Percentiles rank a stretch among this genome's conserved stretches.
phyloP scores from a whole-genome alignment of 805 yeast genomes.

The Monosporozyma unispora region DNA sequence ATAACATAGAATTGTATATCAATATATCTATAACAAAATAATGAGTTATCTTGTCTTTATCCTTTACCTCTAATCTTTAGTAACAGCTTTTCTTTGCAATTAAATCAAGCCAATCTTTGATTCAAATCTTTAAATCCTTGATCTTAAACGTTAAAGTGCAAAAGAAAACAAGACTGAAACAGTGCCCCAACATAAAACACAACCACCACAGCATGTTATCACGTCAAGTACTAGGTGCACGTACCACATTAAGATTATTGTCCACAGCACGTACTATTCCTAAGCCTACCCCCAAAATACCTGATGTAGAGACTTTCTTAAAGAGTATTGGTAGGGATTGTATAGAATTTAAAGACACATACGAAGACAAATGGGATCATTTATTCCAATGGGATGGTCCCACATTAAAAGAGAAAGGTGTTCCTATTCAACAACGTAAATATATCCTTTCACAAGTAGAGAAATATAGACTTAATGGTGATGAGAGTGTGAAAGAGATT shows the following conservation, averaged over 20 bases:
- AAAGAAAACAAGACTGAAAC: too few relatives aligned
- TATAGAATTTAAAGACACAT: slow-evolving; percentile 63
- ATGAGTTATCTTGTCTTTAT: too few relatives aligned
- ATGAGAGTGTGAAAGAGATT: slow-evolving; percentile 46
- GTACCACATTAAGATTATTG: background rate
- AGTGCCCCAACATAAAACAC: too few relatives aligned
- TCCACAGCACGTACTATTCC: slow-evolving; percentile 28
- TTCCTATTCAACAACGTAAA: slow-evolving; percentile 62
- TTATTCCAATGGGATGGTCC: slow-evolving; percentile 49
- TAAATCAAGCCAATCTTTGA: too few relatives aligned
- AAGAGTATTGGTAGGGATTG: slow-evolving; percentile 70
- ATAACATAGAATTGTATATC: too few relatives aligned
- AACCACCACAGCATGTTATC: too few relatives aligned
- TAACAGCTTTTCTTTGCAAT: too few relatives aligned
- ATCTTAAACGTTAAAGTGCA: too few relatives aligned
- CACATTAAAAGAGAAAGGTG: slow-evolving; percentile 64
- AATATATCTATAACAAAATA: too few relatives aligned
- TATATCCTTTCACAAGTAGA: slow-evolving; percentile 69
- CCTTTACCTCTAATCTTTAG: too few relatives aligned
- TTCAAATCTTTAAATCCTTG: too few relatives aligned
- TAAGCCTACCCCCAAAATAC: slow-evolving; percentile 43
- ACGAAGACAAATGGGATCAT: slow-evolving; percentile 55
- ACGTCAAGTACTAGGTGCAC: background rate
- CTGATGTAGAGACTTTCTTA: slow-evolving; percentile 69
- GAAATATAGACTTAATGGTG: slow-evolving; percentile 41